These are phyloP conservation scores for Gossypium mustelinum DNA, from an alignment of 345 rosid genomes.

Conservation along the genomic window DNA sequence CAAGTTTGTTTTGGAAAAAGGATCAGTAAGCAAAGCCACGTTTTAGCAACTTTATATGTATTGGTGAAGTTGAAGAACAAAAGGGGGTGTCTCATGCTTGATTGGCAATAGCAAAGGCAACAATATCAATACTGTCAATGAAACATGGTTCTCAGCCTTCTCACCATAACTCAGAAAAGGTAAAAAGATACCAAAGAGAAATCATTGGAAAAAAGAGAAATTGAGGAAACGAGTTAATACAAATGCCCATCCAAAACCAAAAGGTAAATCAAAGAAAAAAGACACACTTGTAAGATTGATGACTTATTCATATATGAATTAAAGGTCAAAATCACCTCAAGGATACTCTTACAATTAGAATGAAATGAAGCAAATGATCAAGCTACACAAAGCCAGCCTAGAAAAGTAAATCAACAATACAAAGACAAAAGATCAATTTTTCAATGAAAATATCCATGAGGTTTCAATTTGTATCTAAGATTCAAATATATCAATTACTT, in stretches of 20 bases:
- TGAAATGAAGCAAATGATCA: not conserved
- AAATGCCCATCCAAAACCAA: not conserved
- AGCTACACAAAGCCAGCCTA: not conserved
- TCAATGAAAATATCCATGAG: not conserved
- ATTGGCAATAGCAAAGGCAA: not conserved
- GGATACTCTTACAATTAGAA: not conserved
- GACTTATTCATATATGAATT: not conserved
- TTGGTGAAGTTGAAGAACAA: not conserved
- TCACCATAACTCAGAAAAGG: not conserved
- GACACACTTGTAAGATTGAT: too few relatives aligned
- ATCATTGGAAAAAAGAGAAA: not conserved
- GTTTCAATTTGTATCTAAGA: slow-evolving; percentile 5
- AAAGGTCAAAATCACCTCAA: not conserved
- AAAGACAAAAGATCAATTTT: not conserved
- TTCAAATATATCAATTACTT: not conserved
- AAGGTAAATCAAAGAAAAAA: not conserved
- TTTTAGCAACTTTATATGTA: not conserved
- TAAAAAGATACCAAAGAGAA: not conserved
- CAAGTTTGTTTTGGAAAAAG: not conserved
- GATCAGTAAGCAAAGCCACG: not conserved
- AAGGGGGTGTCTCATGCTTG: not conserved
- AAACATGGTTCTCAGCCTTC: not conserved
- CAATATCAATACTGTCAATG: not conserved
- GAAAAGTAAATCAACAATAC: not conserved
- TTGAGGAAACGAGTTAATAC: not conserved